Evolutionary conservation across 2,329 filamentous ascomycete species (phyloP), one percentile per base, ranked within the genome.

Genomic region (Botrytis elliptica): DNA sequence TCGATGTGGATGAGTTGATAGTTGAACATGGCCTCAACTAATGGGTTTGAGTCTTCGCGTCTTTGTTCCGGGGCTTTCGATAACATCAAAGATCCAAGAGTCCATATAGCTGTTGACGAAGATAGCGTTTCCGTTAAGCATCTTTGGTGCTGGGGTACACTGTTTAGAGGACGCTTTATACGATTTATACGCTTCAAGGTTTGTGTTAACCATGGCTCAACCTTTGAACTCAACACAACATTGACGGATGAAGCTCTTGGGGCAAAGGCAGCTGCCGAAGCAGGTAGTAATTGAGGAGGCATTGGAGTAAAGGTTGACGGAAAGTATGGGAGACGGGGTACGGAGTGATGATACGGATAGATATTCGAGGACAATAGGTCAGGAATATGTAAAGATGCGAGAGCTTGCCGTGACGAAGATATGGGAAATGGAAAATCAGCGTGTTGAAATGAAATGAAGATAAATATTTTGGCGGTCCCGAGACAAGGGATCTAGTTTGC

Each of bases 101-200:
- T 97, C 95, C 95, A 99, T 83, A 98, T 95, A 78, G 95, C 96
- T 81, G 94, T 94, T 75, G 91, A 84, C 71, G 93, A 95, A 59
- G 95, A 98, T 72, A 99, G 87, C 0, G 93, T 97, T 86, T 98
- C 96, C 74, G 95, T 97, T 80, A 99, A 89, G 85, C 95, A 98
- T 87, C 93, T 90, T 79, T 95, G 94, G 85, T 98, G 96, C 83
- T 99, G 96, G 74, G 93, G 91, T 67, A 98, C 93, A 83, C 93
- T 98, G 88, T 99, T 99, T 84, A 98, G 89, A 75, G 96, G 95
- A 79, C 96, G 93, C 89, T 98, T 99, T 80, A 98, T 91, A 79
- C 93, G 90, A 88, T 97, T 98, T 85, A 98, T 94, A 83, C 96
- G 91, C 88, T 98, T 98, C 80, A 99, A 88, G 18, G 95, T 97